Evolutionary conservation across 2,329 filamentous ascomycete genomes (phyloP).

Genomic region (Paraphaeosphaeria sporulosa): DNA sequence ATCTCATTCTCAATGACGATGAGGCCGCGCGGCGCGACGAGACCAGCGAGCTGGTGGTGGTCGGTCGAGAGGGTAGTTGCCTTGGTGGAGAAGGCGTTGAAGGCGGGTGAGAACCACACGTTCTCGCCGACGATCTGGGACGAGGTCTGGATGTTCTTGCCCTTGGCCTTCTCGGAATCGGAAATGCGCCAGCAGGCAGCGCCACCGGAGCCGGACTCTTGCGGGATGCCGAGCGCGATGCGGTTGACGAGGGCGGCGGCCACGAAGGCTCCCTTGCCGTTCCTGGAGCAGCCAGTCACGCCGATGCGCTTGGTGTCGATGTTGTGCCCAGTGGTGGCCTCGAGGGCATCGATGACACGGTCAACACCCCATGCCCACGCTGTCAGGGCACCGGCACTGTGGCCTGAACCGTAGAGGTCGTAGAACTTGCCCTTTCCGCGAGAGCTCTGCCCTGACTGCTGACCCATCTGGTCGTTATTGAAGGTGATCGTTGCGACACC

Average conservation of each 20-base stretch:
- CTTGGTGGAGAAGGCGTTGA: slow-evolving; percentile 61
- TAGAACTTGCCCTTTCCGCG: slow-evolving; percentile 68
- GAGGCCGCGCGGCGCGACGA: slow-evolving; percentile 64
- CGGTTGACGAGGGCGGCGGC: slow-evolving; percentile 66
- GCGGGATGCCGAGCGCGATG: slow-evolving; percentile 67
- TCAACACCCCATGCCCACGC: slow-evolving; percentile 71
- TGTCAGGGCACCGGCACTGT: slow-evolving; percentile 65
- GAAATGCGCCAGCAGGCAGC: slow-evolving; percentile 66
- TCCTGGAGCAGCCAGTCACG: slow-evolving; percentile 70
- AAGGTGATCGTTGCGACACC: slow-evolving; percentile 66
- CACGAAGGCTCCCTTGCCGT: slow-evolving; percentile 71
- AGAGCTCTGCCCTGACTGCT: slow-evolving; percentile 54
- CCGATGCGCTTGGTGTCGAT: slow-evolving; percentile 57
- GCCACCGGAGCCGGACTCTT: slow-evolving; percentile 69
- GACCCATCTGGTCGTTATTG: slow-evolving; percentile 65
- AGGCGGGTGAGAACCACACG: slow-evolving; percentile 67
- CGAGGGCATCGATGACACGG: slow-evolving; percentile 67
- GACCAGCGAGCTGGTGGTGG: slow-evolving; percentile 65
- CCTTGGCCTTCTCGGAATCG: slow-evolving; percentile 56
- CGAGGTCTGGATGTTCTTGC: slow-evolving; percentile 68
- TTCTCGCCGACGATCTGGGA: slow-evolving; percentile 67
- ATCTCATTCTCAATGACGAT: slow-evolving; percentile 65
- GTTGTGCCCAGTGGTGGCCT: slow-evolving; percentile 53
- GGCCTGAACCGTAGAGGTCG: slow-evolving; percentile 63
- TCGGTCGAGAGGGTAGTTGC: slow-evolving; percentile 61